A percentile compares a stretch with the other conserved stretches of the same genome.
These are phyloP conservation scores for Dactylellina leptospora DNA, from an alignment of 2,329 filamentous ascomycete species.

Conservation along the genomic window DNA sequence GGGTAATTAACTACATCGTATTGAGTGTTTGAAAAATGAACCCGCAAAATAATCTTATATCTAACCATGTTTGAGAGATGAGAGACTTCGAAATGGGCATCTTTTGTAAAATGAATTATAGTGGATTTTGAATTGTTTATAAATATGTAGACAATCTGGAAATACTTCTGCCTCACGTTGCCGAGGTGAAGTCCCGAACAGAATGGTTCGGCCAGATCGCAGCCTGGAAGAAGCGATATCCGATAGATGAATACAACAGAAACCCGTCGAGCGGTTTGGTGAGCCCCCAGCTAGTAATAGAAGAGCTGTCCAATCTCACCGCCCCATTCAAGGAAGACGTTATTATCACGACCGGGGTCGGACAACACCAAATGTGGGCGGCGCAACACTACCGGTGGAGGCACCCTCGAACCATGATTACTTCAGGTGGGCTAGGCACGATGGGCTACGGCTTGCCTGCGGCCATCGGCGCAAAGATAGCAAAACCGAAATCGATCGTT, in stretches of 20 bases:
- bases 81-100: too few species aligned
- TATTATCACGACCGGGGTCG: slow-evolving; percentile 90
- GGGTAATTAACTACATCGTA: too few species aligned
- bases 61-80: too few species aligned
- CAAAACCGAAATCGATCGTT: slow-evolving; percentile 79
- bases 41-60: too few species aligned
- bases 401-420: slow-evolving; percentile 90
- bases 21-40: too few species aligned
- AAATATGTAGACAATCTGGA: slow-evolving; percentile 54
- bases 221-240: slow-evolving; percentile 90
- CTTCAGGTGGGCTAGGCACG: slow-evolving; percentile 92
- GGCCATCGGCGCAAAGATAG: slow-evolving; percentile 94
- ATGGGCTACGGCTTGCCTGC: slow-evolving; percentile 97
- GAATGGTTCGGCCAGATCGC: slow-evolving; percentile 91
- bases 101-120: too few species aligned
- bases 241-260: slow-evolving; percentile 78
- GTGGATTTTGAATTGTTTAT: too few species aligned
- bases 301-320: slow-evolving; percentile 86
- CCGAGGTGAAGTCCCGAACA: slow-evolving; percentile 72
- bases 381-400: slow-evolving; percentile 97
- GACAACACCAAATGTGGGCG: slow-evolving; percentile 98
- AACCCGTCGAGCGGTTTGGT: slow-evolving; percentile 79
- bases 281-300: slow-evolving; percentile 92
- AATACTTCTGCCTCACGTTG: slow-evolving; percentile 73
- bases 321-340: slow-evolving; percentile 80